These are phyloP conservation scores for Lasiosphaeris hirsuta DNA, from an alignment of 495 filamentous ascomycete species.

Conservation along the genomic window DNA sequence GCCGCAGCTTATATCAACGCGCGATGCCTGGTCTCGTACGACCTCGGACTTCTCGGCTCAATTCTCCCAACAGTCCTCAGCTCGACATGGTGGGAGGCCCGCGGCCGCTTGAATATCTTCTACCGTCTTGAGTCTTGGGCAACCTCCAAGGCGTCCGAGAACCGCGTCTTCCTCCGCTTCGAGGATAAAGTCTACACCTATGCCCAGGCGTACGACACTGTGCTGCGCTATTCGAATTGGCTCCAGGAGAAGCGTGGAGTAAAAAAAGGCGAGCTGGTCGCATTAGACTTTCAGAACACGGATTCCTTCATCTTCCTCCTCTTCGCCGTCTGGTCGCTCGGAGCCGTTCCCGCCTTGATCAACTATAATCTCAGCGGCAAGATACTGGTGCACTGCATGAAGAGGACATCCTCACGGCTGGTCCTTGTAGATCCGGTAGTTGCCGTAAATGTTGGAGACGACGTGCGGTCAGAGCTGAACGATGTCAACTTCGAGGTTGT, in stretches of 20 bases:
- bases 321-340: constrained; percentile 84
- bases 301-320: constrained; percentile 79
- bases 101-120: constrained; percentile 69
- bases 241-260: constrained; percentile 68
- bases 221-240: constrained; percentile 79
- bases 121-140: constrained; percentile 74
- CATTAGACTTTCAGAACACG: constrained; percentile 84
- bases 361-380: constrained; percentile 86
- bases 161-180: constrained; percentile 67
- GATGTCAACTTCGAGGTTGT: constrained; percentile 60
- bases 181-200: constrained; percentile 76
- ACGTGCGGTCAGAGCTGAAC: constrained; percentile 39
- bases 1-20: constrained; percentile 81
- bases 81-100: constrained; percentile 43
- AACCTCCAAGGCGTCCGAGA: constrained; percentile 49
- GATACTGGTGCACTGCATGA: constrained; percentile 75
- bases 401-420: constrained; percentile 63
- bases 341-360: constrained; percentile 86
- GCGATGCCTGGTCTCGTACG: constrained; percentile 62
- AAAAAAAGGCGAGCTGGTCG: constrained; percentile 76
- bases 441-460: constrained; percentile 44
- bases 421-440: constrained; percentile 74
- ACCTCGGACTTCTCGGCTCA: constrained; percentile 53
- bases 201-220: constrained; percentile 70
- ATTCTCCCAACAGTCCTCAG: constrained; percentile 43